Evolutionary conservation across 495 filamentous ascomycete species (phyloP).

Genomic region (Parathielavia hyrcaniae): DNA sequence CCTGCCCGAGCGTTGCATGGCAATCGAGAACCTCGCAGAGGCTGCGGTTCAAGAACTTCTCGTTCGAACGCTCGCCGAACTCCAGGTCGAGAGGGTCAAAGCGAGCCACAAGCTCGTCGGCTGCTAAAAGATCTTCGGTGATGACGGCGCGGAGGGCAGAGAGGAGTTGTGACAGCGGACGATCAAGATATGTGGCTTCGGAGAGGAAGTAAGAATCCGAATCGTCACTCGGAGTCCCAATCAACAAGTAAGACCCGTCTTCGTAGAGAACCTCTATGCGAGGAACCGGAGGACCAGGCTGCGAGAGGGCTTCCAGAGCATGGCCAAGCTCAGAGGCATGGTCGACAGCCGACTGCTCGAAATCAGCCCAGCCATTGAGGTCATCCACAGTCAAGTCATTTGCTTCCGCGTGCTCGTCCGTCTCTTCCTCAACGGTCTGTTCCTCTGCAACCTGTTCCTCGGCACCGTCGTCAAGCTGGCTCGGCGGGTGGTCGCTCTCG

Average conservation of each 20-base stretch:
- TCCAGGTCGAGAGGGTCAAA: slow-evolving; percentile 63
- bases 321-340: slow-evolving; percentile 15
- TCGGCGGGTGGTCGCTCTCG: neutral
- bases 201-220: slow-evolving; percentile 68
- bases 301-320: slow-evolving; percentile 9
- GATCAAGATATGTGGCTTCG: slow-evolving; percentile 55
- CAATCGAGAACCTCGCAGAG: slow-evolving; percentile 44
- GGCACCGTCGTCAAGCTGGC: neutral
- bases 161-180: slow-evolving; percentile 55
- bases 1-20: slow-evolving; percentile 17
- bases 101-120: slow-evolving; percentile 64
- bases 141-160: slow-evolving; percentile 60
- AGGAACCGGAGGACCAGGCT: slow-evolving; percentile 27
- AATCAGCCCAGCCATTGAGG: neutral
- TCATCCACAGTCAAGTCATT: neutral
- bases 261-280: slow-evolving; percentile 58
- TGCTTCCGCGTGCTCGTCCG: neutral
- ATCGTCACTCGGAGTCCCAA: slow-evolving; percentile 58
- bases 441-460: slow-evolving; percentile 8
- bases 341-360: slow-evolving; percentile 1
- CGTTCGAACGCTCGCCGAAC: slow-evolving; percentile 51
- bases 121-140: slow-evolving; percentile 55
- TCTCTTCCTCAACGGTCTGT: neutral
- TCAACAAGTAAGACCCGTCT: slow-evolving; percentile 61
- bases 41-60: slow-evolving; percentile 26